Percentiles rank a stretch among this genome's conserved stretches.
Evolutionary conservation across 192 early-diverging fungal species (phyloP).

Genomic region (Chytriomyces confervae): DNA sequence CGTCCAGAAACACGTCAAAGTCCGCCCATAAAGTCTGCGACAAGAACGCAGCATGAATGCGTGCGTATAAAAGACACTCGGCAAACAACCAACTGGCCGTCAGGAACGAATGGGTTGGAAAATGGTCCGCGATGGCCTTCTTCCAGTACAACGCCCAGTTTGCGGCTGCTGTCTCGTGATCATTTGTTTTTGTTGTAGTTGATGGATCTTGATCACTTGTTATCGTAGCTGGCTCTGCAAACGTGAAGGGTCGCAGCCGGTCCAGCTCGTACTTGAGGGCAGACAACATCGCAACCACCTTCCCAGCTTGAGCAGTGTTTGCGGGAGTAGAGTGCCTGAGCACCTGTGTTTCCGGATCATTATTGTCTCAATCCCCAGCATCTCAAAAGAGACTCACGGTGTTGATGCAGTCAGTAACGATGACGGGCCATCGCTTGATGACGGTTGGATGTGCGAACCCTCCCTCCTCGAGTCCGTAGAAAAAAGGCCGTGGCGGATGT

Average conservation of each 20-base stretch:
- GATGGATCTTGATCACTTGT: not conserved
- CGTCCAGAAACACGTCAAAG: constrained; percentile 13
- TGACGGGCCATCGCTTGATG: constrained; percentile 23
- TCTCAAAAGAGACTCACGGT: not conserved
- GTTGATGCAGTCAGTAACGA: constrained; percentile 26
- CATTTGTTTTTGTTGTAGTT: too few relatives aligned
- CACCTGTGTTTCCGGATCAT: not conserved
- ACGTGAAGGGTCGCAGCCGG: not conserved
- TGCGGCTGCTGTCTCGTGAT: not conserved
- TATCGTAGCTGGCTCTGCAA: not conserved
- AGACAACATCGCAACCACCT: constrained; percentile 4
- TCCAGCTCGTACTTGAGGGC: constrained; percentile 29
- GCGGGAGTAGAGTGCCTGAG: not conserved
- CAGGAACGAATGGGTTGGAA: constrained; percentile 21
- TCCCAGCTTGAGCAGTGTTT: not conserved
- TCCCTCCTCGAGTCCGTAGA: constrained; percentile 4
- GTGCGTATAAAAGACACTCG: constrained; percentile 24
- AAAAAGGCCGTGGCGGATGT: constrained; percentile 19
- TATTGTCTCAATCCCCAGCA: not conserved
- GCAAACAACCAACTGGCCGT: constrained; percentile 31
- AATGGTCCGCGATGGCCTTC: constrained; percentile 9
- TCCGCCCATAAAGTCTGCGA: constrained; percentile 11
- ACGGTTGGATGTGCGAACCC: constrained; percentile 29
- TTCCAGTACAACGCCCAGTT: constrained; percentile 23
- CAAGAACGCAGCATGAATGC: constrained; percentile 21